phyloP scores from a whole-genome alignment of 331 rosid genomes.

The Quercus phellos region DNA sequence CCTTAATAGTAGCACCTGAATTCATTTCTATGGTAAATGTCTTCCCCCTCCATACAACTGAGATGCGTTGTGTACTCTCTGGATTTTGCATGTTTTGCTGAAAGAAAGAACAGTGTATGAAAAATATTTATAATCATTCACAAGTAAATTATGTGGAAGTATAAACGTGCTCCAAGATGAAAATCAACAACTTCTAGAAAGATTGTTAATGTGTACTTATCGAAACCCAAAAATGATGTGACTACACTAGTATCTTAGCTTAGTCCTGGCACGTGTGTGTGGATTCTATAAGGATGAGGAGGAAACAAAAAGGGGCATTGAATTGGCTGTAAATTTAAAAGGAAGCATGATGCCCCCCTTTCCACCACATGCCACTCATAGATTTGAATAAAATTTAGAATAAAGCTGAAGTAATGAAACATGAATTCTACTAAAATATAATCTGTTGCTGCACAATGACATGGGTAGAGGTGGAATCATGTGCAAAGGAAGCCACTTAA shows the following conservation, averaged over 20 bases:
- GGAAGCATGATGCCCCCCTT: not conserved
- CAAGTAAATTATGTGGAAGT: not conserved
- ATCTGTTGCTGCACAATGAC: not conserved
- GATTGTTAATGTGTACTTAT: not conserved
- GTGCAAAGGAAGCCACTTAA: not conserved
- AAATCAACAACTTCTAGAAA: not conserved
- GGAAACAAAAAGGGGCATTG: not conserved
- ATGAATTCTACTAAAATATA: not conserved
- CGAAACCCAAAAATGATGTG: too few species aligned
- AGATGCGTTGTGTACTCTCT: slow-evolving; percentile 26
- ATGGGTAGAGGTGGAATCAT: not conserved
- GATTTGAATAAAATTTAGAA: not conserved
- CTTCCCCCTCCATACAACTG: slow-evolving; percentile 75
- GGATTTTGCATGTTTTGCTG: slow-evolving; percentile 59
- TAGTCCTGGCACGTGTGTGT: not conserved
- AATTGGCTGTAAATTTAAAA: not conserved
- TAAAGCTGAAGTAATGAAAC: not conserved
- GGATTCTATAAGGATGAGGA: not conserved
- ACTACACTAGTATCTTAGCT: not conserved
- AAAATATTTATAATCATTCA: not conserved
- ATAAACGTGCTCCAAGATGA: not conserved
- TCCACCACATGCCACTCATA: not conserved
- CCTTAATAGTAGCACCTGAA: slow-evolving; percentile 52
- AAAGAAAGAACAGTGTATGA: slow-evolving; percentile 19
- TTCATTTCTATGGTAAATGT: slow-evolving; percentile 54